phyloP scores from a whole-genome alignment of 805 yeast species.

The Pichia thaimueangensis region DNA sequence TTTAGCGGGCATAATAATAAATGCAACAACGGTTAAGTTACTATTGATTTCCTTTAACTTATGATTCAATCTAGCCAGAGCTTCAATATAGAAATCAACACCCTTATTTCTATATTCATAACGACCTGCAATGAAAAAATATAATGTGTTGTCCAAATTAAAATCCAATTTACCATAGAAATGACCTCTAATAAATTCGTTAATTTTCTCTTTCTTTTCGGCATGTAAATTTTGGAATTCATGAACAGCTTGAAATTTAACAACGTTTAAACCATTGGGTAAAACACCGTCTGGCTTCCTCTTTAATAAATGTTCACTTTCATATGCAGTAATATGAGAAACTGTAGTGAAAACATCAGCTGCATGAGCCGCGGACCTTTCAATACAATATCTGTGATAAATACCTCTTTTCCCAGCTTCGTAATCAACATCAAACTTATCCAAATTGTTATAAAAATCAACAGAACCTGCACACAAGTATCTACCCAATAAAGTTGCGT shows the following conservation, averaged over 20 bases:
- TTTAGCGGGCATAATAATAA: conserved; percentile 95
- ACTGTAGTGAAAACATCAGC: conserved; percentile 98
- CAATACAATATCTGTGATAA: conserved; percentile 94
- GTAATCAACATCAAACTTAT: conserved; percentile 85
- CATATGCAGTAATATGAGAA: conserved; percentile 95
- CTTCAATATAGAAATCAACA: conserved; percentile 89
- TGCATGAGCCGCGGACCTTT: conserved; percentile 91
- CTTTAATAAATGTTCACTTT: conserved; percentile 84
- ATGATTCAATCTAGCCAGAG: conserved; percentile 88
- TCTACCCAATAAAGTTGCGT: conserved; percentile 92
- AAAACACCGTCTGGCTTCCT: conserved; percentile 97
- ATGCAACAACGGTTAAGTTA: conserved; percentile 90
- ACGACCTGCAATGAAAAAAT: conserved; percentile 95
- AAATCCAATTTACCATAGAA: conserved; percentile 96
- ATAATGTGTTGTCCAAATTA: conserved; percentile 86
- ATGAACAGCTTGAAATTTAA: conserved; percentile 94
- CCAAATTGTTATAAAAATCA: conserved; percentile 89
- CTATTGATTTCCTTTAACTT: conserved; percentile 74
- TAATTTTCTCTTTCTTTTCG: conserved; percentile 79
- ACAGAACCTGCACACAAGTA: conserved; percentile 95
- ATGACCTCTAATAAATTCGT: conserved; percentile 93
- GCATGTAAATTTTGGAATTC: conserved; percentile 98
- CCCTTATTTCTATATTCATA: conserved; percentile 97
- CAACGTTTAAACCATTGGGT: conserved; percentile 94
- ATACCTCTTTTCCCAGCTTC: conserved; percentile 98